Conservation (phyloP, 23 red algal genomes). For the Agarophyton chilense region DNA sequence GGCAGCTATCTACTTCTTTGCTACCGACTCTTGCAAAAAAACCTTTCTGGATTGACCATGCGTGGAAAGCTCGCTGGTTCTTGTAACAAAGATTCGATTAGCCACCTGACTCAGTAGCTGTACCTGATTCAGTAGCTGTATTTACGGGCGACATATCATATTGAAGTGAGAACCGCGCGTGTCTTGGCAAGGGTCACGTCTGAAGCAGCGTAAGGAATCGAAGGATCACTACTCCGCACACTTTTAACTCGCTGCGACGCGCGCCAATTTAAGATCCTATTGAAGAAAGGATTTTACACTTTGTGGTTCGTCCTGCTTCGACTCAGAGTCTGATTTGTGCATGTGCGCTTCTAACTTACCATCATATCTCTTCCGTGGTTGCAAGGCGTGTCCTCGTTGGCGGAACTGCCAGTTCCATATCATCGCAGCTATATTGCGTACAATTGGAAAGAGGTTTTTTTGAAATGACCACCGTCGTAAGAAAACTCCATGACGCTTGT, state of each 20-base stretch:
- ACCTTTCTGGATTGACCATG: too few species aligned
- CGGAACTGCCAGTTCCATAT: slow-evolving; percentile 39
- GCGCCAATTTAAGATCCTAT: not conserved
- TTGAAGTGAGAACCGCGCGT: too few species aligned
- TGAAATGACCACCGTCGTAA: slow-evolving; percentile 44
- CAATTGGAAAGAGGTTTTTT: slow-evolving; percentile 12
- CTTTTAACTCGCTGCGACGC: not conserved
- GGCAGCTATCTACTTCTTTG: too few species aligned
- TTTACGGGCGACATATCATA: too few species aligned
- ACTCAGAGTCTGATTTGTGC: not conserved
- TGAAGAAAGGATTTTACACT: not conserved
- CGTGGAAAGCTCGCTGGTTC: too few species aligned
- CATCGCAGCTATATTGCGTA: slow-evolving; percentile 2
- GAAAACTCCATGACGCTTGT: slow-evolving; percentile 35
- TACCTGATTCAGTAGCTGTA: too few species aligned
- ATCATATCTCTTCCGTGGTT: not conserved
- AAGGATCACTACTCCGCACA: too few species aligned
- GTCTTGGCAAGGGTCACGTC: too few species aligned
- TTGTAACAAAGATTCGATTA: too few species aligned
- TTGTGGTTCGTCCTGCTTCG: not conserved
- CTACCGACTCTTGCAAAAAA: too few species aligned
- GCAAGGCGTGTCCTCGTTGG: not conserved
- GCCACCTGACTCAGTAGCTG: too few species aligned
- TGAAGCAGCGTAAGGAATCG: too few species aligned
- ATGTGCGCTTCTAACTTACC: not conserved